Conservation (phyloP, 305 asterid species). For the Fraxinus xanthoxyloides region DNA sequence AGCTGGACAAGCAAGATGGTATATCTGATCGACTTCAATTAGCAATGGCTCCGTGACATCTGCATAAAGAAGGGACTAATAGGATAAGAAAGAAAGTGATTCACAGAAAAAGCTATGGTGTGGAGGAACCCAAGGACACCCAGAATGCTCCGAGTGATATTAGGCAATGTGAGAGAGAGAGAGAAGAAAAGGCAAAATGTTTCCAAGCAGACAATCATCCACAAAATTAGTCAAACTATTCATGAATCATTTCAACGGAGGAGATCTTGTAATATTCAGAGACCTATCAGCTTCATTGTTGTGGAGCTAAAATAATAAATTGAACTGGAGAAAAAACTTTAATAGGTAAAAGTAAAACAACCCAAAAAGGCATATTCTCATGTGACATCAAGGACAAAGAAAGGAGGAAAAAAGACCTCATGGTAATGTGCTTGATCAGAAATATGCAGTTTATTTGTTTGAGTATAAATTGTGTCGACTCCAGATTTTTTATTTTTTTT, state of each 20-base stretch:
- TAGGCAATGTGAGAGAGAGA: neutral
- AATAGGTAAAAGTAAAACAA: neutral
- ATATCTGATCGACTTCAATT: conserved; percentile 89
- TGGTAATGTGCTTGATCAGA: neutral
- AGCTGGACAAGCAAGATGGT: conserved; percentile 99
- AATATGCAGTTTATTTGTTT: neutral
- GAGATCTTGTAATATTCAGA: neutral
- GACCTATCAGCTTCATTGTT: neutral
- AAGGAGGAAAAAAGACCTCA: neutral
- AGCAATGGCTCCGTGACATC: conserved; percentile 78
- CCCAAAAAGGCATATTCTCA: neutral
- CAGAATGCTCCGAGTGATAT: neutral
- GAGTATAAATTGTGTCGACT: neutral
- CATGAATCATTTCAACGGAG: neutral
- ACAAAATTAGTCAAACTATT: neutral
- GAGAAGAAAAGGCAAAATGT: neutral
- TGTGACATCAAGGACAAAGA: neutral
- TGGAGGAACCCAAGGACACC: neutral
- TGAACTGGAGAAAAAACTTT: neutral
- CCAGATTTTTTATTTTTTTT: neutral
- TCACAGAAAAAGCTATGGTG: neutral
- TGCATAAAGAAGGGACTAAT: neutral
- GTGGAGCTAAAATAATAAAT: neutral
- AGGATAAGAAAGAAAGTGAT: neutral
- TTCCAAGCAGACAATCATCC: neutral